Evolutionary conservation across 805 yeast species (phyloP), one percentile per base, ranked within the genome.

Genomic region (Nakazawaea peltata): DNA sequence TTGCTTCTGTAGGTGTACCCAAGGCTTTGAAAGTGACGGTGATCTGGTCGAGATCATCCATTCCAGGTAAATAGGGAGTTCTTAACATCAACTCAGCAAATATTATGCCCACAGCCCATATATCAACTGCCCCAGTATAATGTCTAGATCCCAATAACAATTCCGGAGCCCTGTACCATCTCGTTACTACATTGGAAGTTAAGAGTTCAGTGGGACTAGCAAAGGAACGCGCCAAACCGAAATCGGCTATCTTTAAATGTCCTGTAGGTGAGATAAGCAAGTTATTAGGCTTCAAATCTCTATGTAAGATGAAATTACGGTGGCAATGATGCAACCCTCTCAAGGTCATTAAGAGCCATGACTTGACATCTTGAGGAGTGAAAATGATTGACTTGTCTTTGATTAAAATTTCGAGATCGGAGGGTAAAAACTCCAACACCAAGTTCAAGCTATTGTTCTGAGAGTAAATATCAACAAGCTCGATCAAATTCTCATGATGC

Each of bases 161-260:
- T 50, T 92, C 99, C 0, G 99, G 99, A 0, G 97, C 95, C 37
- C 97, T 65, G 57, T 92, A 92, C 99, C 99, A 92, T 41, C 97
- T 63, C 2, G 99, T 92, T 2, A 92, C 98, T 4, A 92, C 99
- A 43, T 88, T 90, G 2, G 95, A 83, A 0, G 97, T 84, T 54
- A 92, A 63, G 30, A 69, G 72, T 44, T 82, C 92, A 40, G 76
- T 74, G 0, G 88, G 84, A 17, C 79, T 68, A 0, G 94, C 90
- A 39, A 85, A 63, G 2, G 88, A 73, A 43, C 98, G 64, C 0
- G 97, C 97, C 30, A 90, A 65, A 45, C 98, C 98, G 63, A 92
- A 92, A 84, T 92, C 99, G 2, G 98, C 98, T 42, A 92, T 70
- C 54, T 92, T 92, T 41, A 92, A 65, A 43, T 81, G 77, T 1